These are phyloP conservation scores for Dryas drummondii DNA, from an alignment of 306 rosid genomes.

Conservation along the genomic window DNA sequence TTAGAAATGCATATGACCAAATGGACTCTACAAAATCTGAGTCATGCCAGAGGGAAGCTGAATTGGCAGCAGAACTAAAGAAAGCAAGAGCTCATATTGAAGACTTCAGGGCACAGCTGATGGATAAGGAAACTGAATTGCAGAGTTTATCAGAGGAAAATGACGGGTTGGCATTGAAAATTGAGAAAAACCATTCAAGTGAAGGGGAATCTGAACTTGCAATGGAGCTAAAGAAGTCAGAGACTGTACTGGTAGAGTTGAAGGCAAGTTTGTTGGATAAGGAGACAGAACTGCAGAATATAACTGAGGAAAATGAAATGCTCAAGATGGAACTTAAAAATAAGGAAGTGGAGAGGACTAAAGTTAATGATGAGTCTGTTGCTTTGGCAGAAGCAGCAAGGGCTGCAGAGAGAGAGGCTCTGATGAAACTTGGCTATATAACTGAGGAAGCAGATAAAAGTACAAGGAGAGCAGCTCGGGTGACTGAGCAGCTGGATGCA, in stretches of 20 bases:
- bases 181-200: conserved; percentile 24
- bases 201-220: conserved; percentile 44
- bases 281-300: conserved; percentile 58
- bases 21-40: conserved; percentile 62
- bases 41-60: conserved; percentile 50
- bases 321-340: conserved; percentile 48
- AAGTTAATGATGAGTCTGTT: conserved; percentile 37
- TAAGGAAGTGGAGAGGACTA: conserved; percentile 45
- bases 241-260: conserved; percentile 53
- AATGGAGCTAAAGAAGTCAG: conserved; percentile 45
- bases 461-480: conserved; percentile 47
- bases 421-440: conserved; percentile 48
- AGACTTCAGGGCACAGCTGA: conserved; percentile 51
- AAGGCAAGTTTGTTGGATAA: conserved; percentile 54
- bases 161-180: conserved; percentile 30
- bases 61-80: conserved; percentile 50
- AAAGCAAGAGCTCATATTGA: conserved; percentile 47
- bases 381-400: conserved; percentile 51
- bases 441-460: conserved; percentile 74
- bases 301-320: conserved; percentile 52
- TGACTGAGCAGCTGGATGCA: conserved; percentile 83
- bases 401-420: conserved; percentile 66
- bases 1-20: conserved; percentile 68
- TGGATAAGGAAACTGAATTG: conserved; percentile 57
- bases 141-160: conserved; percentile 49